Base-by-base conservation (phyloP, 2,329 filamentous ascomycete species). In the Epichloe coenophiala region DNA sequence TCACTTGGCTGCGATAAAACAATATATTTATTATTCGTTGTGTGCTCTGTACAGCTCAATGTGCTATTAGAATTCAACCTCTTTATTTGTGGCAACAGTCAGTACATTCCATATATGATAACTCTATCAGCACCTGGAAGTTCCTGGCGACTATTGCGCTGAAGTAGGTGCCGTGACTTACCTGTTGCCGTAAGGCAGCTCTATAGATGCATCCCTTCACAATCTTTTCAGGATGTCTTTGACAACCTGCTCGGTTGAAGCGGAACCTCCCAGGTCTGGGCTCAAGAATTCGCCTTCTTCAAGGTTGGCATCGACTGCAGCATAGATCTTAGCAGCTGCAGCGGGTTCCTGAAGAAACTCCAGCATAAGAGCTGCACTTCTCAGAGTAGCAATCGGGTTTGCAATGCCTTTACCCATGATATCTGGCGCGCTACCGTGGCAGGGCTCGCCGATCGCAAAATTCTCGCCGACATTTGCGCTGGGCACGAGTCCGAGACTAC, bases 401-500 rank as follows among this genome's bases (percentile, higher is more conserved):
- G 93, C 89, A 63, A 98, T 91, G 57, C 84, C 82, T 75, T 85
- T 76, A 58, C 93, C 93, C 79, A 89, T 83, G 57, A 98, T 98
- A 65, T 98, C 93, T 5, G 93, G 93, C 33, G 93, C 93, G 61
- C 84, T 90, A 45, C 93, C 93, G 69, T 98, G 93, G 75, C 93
- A 97, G 49, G 93, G 93, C 80, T 98, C 93, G 57, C 93, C 93
- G 61, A 98, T 97, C 58, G 88, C 93, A 65, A 97, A 96, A 42
- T 79, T 79, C 67, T 95, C 87, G 57, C 93, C 90, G 11, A 98
- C 93, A 66, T 98, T 98, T 59, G 93, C 93, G 59, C 83, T 88
- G 44, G 93, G 93, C 1, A 98, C 93, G 39, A 98, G 81, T 57
- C 93, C 93, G 38, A 98, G 74, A 50, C 83, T 89, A 44, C 91